A percentile compares a stretch with the other conserved stretches of the same genome.
Conservation (phyloP, 1,284 basidiomycete species). For the Leccinum griseonigrum region DNA sequence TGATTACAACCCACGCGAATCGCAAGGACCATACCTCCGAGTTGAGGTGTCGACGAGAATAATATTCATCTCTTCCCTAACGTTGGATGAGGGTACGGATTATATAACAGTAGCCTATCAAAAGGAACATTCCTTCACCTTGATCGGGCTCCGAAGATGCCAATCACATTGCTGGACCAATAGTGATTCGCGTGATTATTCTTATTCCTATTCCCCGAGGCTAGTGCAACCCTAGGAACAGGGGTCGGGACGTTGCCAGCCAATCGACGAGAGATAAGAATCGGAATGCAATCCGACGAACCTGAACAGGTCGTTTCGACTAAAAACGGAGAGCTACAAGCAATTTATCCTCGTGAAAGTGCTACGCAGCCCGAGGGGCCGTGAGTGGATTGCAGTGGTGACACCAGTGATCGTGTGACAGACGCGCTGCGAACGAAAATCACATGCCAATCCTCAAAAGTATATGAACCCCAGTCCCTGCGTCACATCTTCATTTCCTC, state of each 20-base stretch:
- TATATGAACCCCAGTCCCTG: slow-evolving; percentile 32
- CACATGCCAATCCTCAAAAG: slow-evolving; percentile 22
- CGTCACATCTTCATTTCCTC: slow-evolving; percentile 8
- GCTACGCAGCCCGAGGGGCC: neutral
- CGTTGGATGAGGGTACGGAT: neutral
- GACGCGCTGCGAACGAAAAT: slow-evolving; percentile 15
- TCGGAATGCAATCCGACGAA: neutral
- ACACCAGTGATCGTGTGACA: slow-evolving; percentile 19
- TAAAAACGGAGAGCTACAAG: too few relatives aligned
- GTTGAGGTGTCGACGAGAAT: neutral
- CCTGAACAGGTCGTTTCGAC: neutral
- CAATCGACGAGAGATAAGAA: neutral
- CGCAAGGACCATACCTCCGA: neutral
- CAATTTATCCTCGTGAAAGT: slow-evolving; percentile 10
- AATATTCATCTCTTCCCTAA: neutral
- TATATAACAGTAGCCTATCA: neutral
- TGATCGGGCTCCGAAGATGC: slow-evolving; percentile 6
- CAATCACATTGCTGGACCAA: slow-evolving; percentile 14
- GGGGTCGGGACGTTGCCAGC: slow-evolving; percentile 5
- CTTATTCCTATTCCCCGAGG: neutral
- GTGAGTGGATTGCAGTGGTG: neutral
- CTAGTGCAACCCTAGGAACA: slow-evolving; percentile 13
- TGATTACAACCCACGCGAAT: neutral
- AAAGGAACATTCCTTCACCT: neutral
- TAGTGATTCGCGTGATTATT: slow-evolving; percentile 11